These are phyloP conservation scores for Leersia perrieri DNA, from an alignment of 176 grass and related monocot species.

Conservation along the genomic window DNA sequence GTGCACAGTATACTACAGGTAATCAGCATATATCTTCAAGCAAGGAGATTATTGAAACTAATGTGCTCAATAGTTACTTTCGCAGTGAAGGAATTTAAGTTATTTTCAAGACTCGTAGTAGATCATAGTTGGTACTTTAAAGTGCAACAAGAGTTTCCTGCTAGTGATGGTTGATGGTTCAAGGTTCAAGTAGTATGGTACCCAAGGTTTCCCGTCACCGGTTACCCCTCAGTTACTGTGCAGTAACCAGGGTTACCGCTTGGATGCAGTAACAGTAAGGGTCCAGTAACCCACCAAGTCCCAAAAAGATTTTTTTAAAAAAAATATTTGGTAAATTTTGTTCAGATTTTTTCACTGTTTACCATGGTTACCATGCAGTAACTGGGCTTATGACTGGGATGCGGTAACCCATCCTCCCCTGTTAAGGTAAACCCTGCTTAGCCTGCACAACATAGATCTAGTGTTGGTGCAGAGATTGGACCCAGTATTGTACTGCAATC, in stretches of 20 bases:
- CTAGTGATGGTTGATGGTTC: not conserved
- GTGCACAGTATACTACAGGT: not conserved
- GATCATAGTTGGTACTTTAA: not conserved
- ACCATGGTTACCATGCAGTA: too few species aligned
- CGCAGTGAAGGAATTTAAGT: not conserved
- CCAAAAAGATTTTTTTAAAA: too few species aligned
- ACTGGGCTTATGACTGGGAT: too few species aligned
- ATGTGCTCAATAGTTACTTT: not conserved
- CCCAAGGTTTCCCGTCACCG: too few species aligned
- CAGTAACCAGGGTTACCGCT: too few species aligned
- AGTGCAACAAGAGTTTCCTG: not conserved
- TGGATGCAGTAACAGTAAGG: too few species aligned
- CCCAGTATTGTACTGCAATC: not conserved
- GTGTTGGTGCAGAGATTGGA: not conserved
- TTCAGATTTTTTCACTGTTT: too few species aligned
- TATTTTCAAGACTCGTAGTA: not conserved
- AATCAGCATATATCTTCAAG: not conserved
- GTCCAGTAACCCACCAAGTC: too few species aligned
- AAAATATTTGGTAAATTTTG: too few species aligned
- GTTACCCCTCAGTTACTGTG: too few species aligned
- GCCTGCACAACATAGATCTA: not conserved
- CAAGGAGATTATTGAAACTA: not conserved
- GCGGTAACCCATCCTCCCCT: too few species aligned
- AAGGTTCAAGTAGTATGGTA: not conserved
- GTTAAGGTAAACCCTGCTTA: too few species aligned